These are phyloP conservation scores for Escovopsis sp. DNA, from an alignment of 2,329 filamentous ascomycete species.

Conservation along the genomic window DNA sequence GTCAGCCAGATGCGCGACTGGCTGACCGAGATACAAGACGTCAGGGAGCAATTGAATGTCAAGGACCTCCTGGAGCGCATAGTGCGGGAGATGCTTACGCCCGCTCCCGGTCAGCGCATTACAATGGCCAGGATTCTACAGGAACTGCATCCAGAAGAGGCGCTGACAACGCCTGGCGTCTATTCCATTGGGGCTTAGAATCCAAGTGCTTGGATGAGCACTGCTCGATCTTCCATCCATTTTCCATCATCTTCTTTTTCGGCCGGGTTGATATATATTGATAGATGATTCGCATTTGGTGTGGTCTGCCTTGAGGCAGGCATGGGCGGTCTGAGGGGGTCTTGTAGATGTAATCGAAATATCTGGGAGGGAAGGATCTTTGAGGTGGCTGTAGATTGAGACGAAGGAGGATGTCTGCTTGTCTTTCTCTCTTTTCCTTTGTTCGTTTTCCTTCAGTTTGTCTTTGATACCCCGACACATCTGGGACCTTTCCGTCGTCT, in stretches of 20 bases:
- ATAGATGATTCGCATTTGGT: too few relatives aligned
- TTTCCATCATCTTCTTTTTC: neutral
- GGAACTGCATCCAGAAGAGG: slow-evolving; percentile 24
- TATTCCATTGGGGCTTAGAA: too few relatives aligned
- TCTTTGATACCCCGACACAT: slow-evolving; percentile 2
- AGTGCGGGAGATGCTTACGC: slow-evolving; percentile 38
- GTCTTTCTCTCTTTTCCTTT: neutral
- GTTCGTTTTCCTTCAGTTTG: slow-evolving; percentile 1
- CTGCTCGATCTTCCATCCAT: neutral
- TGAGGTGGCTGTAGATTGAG: neutral
- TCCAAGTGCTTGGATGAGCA: neutral
- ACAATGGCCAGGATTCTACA: slow-evolving; percentile 36
- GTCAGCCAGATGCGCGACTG: slow-evolving; percentile 40
- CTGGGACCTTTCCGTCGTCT: neutral
- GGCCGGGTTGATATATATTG: neutral
- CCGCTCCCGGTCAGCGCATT: slow-evolving; percentile 36
- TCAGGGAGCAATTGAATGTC: slow-evolving; percentile 28
- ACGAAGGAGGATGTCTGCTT: neutral
- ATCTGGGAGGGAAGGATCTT: neutral
- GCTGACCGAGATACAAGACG: slow-evolving; percentile 37
- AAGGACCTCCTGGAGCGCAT: slow-evolving; percentile 36
- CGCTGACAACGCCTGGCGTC: slow-evolving; percentile 2
- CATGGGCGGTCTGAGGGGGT: too few relatives aligned
- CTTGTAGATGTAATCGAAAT: too few relatives aligned
- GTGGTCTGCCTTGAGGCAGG: too few relatives aligned